Evolutionary conservation across 164 flowering plant species (phyloP).

Genomic region (Vitis rupestris): DNA sequence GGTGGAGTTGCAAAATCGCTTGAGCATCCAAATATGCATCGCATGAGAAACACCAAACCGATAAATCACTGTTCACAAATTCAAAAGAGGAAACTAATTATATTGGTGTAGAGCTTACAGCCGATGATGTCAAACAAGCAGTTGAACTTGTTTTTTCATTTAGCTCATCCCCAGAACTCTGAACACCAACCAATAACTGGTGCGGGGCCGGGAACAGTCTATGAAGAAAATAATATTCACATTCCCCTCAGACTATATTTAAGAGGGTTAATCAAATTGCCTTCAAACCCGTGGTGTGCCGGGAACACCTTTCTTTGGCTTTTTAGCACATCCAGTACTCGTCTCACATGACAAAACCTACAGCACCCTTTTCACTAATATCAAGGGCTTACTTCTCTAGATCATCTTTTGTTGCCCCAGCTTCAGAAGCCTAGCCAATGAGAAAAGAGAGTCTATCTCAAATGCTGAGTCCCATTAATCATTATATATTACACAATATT

Average conservation of each 20-base stretch:
- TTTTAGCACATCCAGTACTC: too few relatives aligned
- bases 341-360: constrained; percentile 41
- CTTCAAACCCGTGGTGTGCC: too few relatives aligned
- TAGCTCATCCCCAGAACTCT: constrained; percentile 36
- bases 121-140: constrained; percentile 28
- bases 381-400: constrained; percentile 60
- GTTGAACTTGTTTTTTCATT: constrained; percentile 20
- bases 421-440: constrained; percentile 29
- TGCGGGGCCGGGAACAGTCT: constrained; percentile 58
- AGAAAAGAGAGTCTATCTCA: not conserved
- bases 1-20: constrained; percentile 55
- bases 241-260: too few relatives aligned
- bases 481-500: not conserved
- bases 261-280: too few relatives aligned
- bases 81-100: not conserved
- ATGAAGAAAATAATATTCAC: too few relatives aligned
- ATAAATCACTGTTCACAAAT: constrained; percentile 69
- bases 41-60: constrained; percentile 91
- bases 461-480: not conserved
- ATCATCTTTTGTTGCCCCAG: constrained; percentile 46
- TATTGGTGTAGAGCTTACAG: constrained; percentile 17
- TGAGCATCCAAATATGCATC: constrained; percentile 87
- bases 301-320: too few relatives aligned
- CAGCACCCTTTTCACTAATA: constrained; percentile 68
- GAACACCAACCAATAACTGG: constrained; percentile 53